These are phyloP conservation scores for Endocarpon pusillum DNA, from an alignment of 495 filamentous ascomycete genomes.

Conservation along the genomic window DNA sequence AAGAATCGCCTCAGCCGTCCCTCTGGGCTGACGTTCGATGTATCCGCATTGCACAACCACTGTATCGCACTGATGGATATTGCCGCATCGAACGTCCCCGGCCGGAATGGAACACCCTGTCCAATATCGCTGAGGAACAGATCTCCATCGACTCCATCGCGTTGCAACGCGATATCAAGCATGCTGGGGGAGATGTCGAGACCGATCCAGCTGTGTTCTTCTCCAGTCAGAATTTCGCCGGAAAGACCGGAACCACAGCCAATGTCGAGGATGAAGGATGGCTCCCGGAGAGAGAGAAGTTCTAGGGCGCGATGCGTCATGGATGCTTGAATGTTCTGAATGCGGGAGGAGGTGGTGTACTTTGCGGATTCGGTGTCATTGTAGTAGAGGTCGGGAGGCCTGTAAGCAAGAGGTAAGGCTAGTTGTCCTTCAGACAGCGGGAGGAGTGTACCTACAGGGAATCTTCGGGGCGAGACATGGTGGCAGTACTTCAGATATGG, in stretches of 20 bases:
- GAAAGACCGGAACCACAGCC: slow-evolving; percentile 92
- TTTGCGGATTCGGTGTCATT: slow-evolving; percentile 86
- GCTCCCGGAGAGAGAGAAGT: slow-evolving; percentile 63
- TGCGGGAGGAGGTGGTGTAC: slow-evolving; percentile 94
- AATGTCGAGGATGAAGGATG: slow-evolving; percentile 81
- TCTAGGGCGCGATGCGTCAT: slow-evolving; percentile 90
- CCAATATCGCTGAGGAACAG: slow-evolving; percentile 84
- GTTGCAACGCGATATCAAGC: slow-evolving; percentile 79
- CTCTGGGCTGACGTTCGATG: slow-evolving; percentile 58
- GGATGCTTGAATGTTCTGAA: slow-evolving; percentile 79
- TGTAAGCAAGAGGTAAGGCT: slow-evolving; percentile 14
- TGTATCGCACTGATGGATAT: slow-evolving; percentile 90
- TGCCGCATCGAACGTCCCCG: slow-evolving; percentile 86
- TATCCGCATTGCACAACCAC: slow-evolving; percentile 95
- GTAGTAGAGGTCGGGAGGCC: slow-evolving; percentile 91
- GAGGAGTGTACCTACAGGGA: slow-evolving; percentile 43
- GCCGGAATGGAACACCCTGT: slow-evolving; percentile 85
- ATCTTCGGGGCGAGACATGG: slow-evolving; percentile 93
- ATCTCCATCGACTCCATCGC: slow-evolving; percentile 86
- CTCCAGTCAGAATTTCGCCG: slow-evolving; percentile 82
- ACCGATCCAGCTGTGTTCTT: slow-evolving; percentile 83
- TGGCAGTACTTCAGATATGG: too few relatives aligned
- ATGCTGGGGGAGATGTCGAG: slow-evolving; percentile 91
- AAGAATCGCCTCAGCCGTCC: slow-evolving; percentile 74
- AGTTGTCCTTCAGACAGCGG: not conserved